Percentiles rank a stretch among this genome's conserved stretches.
Evolutionary conservation across 106 monocot species (phyloP).

Genomic region (Posidonia australis): DNA sequence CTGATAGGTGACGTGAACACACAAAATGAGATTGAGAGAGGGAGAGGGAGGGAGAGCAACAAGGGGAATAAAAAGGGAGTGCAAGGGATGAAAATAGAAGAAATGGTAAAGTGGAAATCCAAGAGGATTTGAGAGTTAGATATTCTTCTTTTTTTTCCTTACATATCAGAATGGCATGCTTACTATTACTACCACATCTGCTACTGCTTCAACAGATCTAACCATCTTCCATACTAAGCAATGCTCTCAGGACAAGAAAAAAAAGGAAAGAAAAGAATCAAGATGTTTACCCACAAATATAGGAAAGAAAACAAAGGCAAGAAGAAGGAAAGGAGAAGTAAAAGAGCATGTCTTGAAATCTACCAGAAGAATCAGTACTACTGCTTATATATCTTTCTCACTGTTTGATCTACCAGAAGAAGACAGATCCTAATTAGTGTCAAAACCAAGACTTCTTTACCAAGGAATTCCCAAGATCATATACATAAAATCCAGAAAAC

Average conservation of each 20-base stretch:
- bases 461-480: no score
- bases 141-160: background rate
- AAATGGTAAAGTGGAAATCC: background rate
- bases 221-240: slow-evolving; percentile 5
- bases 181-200: background rate
- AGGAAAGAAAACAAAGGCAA: background rate
- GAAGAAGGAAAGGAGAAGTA: background rate
- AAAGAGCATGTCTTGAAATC: background rate
- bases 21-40: background rate
- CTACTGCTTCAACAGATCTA: slow-evolving; percentile 1
- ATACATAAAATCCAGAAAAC: no score
- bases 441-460: no score
- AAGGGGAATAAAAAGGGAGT: background rate
- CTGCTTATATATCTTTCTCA: no score
- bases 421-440: no score
- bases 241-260: no score
- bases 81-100: no score
- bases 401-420: no score
- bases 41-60: background rate
- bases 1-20: slow-evolving; percentile 7
- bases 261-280: background rate
- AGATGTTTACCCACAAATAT: background rate
- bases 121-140: slow-evolving; percentile 2
- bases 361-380: background rate
- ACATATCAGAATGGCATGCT: slow-evolving; percentile 2